Evolutionary conservation across 768 basidiomycete genomes (phyloP), one percentile per base, ranked within the genome.

Genomic region (Kwoniella shandongensis): DNA sequence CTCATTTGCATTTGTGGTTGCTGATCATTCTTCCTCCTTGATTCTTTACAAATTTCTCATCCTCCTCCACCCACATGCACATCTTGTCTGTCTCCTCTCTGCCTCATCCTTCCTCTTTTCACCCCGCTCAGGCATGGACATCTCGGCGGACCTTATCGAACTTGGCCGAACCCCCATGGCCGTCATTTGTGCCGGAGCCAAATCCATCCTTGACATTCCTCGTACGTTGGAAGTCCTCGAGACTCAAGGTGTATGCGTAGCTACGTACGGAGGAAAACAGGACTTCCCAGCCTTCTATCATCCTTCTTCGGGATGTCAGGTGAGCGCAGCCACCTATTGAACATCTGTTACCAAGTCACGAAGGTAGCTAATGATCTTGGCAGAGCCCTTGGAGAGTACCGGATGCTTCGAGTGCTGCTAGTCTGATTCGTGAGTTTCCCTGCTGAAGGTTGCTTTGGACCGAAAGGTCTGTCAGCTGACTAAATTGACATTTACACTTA

Each of bases 201-300:
- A 98, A 75, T 90, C 88, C 0, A 97, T 99, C 59, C 76, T 99
- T 40, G 96, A 99, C 74, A 92, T 98, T 57, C 88, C 88, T 56
- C 65, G 78, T n/a, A 81, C 80, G 8, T 67, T 81, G 18, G 80
- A 81, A 66, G 78, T 78, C 27, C 73, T 81, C 73, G 94, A 98
- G 84, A 93, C 93, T 0, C 83, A 93, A 35, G 94, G 94, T 2
- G 91, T 97, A 12, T 90, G 91, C 1, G 92, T 96, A 1, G 75
- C 93, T 3, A 83, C 89, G 0, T 93, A 88, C 65, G 84, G 85
- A 1, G 69, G 82, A 42, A 84, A 85, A 0, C 80, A 82, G 17
- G 88, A 92, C 65, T 98, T 98, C 65, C 96, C 96, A 1, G 96
- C 93, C 0, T 99, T 99, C 79, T 99, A 91, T 74, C 83, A 85